Conservation (phyloP, 1,139 yeast genomes). For the Fermentozyma sake region DNA sequence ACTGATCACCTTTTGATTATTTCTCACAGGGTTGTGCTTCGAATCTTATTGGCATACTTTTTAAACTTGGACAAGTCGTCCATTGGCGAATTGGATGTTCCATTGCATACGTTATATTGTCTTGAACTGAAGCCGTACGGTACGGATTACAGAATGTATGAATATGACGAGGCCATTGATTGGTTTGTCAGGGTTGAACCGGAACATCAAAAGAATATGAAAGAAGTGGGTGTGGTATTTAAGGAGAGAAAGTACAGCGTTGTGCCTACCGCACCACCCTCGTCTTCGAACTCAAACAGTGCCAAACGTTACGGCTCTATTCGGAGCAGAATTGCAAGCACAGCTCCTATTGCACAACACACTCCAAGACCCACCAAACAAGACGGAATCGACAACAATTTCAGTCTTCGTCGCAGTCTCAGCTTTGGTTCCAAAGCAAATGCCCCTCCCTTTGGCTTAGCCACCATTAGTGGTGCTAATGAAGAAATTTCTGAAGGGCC, state of each 20-base stretch:
- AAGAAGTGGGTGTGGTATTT: constrained; percentile 63
- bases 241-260: constrained; percentile 66
- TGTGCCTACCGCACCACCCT: constrained; percentile 69
- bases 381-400: constrained; percentile 7
- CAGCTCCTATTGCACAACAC: no score
- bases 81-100: constrained; percentile 88
- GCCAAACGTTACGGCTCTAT: no score
- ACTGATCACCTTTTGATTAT: constrained; percentile 80
- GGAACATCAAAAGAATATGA: constrained; percentile 54
- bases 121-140: constrained; percentile 94
- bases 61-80: constrained; percentile 78
- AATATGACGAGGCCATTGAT: constrained; percentile 73
- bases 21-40: constrained; percentile 86
- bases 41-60: constrained; percentile 84
- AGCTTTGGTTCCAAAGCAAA: constrained; percentile 11
- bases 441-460: no score
- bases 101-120: constrained; percentile 83
- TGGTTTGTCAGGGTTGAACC: constrained; percentile 76
- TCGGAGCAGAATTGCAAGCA: background rate
- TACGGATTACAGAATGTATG: constrained; percentile 85
- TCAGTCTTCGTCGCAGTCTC: constrained; percentile 14
- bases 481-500: no score
- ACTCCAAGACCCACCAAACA: no score
- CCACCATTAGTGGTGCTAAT: background rate
- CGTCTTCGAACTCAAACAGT: no score